Evolutionary conservation across 306 rosid genomes (phyloP).

Genomic region (Fagus sylvatica): DNA sequence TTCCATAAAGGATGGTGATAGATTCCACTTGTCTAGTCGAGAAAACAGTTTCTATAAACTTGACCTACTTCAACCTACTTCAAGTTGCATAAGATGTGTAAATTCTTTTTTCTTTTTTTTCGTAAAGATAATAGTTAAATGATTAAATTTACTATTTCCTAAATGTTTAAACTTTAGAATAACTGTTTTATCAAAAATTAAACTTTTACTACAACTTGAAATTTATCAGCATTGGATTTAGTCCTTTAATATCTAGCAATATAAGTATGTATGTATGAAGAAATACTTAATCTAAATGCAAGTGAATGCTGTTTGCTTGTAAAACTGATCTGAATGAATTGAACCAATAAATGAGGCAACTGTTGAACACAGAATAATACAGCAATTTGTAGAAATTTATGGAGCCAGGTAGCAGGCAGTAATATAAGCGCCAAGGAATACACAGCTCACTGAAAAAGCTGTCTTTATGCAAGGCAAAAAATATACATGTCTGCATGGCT

Average conservation of each 20-base stretch:
- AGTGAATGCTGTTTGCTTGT: not conserved
- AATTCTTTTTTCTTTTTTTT: too few relatives aligned
- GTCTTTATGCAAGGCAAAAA: slow-evolving; percentile 10
- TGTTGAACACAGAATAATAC: slow-evolving; percentile 7
- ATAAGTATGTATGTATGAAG: not conserved
- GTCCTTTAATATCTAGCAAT: not conserved
- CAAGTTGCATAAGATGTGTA: not conserved
- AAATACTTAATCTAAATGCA: not conserved
- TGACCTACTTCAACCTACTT: not conserved
- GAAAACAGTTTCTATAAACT: not conserved
- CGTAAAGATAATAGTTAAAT: too few relatives aligned
- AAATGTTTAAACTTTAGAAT: too few relatives aligned
- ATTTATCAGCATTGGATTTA: too few relatives aligned
- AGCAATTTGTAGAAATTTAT: not conserved
- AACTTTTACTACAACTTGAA: too few relatives aligned
- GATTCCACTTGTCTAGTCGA: not conserved
- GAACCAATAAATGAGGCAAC: not conserved
- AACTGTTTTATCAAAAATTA: too few relatives aligned
- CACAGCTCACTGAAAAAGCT: slow-evolving; percentile 17
- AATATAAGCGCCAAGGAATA: not conserved
- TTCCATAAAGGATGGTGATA: not conserved
- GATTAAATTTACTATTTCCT: too few relatives aligned
- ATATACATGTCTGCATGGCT: not conserved
- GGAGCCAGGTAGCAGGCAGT: not conserved
- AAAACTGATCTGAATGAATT: not conserved